Conservation (phyloP, 2,329 filamentous ascomycete genomes). For the Rhynchosporium agropyri region DNA sequence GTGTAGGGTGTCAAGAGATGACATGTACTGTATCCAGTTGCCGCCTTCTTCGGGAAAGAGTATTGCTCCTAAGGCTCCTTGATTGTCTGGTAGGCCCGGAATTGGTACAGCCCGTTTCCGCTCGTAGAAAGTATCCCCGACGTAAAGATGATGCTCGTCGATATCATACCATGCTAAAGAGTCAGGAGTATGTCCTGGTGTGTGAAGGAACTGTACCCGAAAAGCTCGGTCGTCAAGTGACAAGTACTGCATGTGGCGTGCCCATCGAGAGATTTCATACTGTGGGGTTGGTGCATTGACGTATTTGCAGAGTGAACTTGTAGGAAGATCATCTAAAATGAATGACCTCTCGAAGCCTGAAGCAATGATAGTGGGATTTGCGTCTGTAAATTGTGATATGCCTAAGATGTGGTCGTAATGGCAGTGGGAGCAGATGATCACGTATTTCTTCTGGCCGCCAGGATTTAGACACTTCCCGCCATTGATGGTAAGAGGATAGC, state of each 20-base stretch:
- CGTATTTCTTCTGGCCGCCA: slow-evolving; percentile 42
- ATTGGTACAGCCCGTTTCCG: slow-evolving; percentile 35
- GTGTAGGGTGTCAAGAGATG: slow-evolving; percentile 43
- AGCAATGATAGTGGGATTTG: slow-evolving; percentile 40
- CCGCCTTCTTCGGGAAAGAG: slow-evolving; percentile 46
- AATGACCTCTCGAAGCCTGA: slow-evolving; percentile 45
- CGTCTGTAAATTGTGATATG: slow-evolving; percentile 34
- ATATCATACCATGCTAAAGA: slow-evolving; percentile 50
- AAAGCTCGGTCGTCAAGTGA: slow-evolving; percentile 36
- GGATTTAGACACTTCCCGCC: slow-evolving; percentile 45
- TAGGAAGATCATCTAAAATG: slow-evolving; percentile 45
- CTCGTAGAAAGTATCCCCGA: slow-evolving; percentile 52
- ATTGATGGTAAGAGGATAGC: slow-evolving; percentile 44
- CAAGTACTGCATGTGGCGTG: slow-evolving; percentile 44
- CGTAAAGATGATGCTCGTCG: slow-evolving; percentile 48
- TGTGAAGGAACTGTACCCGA: slow-evolving; percentile 48
- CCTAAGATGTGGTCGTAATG: slow-evolving; percentile 49
- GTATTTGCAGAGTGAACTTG: slow-evolving; percentile 47
- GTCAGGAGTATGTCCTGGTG: slow-evolving; percentile 52
- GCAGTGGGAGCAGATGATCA: slow-evolving; percentile 51
- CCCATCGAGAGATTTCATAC: slow-evolving; percentile 49
- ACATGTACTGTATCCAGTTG: slow-evolving; percentile 45
- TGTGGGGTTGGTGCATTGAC: slow-evolving; percentile 44
- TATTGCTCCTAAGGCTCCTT: slow-evolving; percentile 45
- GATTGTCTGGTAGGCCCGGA: slow-evolving; percentile 38